These are phyloP conservation scores for Schwanniomyces polymorphus DNA, from an alignment of 805 yeast genomes.

Conservation along the genomic window DNA sequence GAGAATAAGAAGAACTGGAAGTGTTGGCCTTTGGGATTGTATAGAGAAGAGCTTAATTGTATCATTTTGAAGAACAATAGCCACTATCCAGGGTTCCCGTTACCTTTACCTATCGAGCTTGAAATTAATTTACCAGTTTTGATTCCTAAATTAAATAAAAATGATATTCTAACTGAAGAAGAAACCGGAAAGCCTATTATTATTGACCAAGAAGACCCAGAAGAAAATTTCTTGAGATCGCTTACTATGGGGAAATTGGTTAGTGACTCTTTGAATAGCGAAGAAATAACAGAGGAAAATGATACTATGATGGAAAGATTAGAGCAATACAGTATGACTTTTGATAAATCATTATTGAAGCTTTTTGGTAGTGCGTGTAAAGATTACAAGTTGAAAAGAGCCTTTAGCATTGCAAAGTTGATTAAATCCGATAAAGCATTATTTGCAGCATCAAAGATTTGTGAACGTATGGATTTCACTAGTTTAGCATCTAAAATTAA, in stretches of 20 bases:
- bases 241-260: constrained; percentile 61
- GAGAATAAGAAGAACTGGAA: constrained; percentile 50
- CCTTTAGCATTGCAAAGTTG: constrained; percentile 66
- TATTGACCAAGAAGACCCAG: constrained; percentile 42
- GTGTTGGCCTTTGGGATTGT: constrained; percentile 87
- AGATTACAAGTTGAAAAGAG: constrained; percentile 62
- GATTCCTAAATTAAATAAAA: constrained; percentile 15
- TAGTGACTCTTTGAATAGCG: constrained; percentile 48
- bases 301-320: constrained; percentile 52
- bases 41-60: constrained; percentile 69
- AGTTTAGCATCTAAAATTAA: constrained; percentile 38
- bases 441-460: constrained; percentile 80
- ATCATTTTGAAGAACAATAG: constrained; percentile 66
- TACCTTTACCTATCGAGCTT: constrained; percentile 81
- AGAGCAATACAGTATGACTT: constrained; percentile 49
- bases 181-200: constrained; percentile 2
- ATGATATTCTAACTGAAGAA: constrained; percentile 17
- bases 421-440: constrained; percentile 77
- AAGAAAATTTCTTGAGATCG: constrained; percentile 64
- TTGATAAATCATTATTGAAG: constrained; percentile 78
- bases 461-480: constrained; percentile 56
- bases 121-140: constrained; percentile 66
- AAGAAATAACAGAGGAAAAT: constrained; percentile 25
- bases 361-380: constrained; percentile 74
- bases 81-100: constrained; percentile 76